Base-by-base conservation (phyloP, 345 rosid genomes). In the Aquilaria yunnanensis region DNA sequence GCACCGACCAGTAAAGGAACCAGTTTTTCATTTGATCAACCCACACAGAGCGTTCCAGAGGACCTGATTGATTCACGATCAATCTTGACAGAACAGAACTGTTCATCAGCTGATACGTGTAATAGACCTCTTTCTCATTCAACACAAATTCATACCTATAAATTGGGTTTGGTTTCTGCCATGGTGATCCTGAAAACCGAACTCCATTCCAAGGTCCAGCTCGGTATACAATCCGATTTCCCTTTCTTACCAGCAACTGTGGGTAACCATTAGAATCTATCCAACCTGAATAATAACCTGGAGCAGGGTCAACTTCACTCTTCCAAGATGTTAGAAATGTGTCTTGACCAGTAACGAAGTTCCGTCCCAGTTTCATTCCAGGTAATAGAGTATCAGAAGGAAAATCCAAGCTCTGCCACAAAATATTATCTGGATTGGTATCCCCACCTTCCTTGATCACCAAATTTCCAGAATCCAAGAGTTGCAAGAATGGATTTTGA, bases 401-500 rank as follows among this genome's bases (percentile, higher is more conserved):
- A 61, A 69, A 29, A 61, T 80, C 83, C 33, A 83, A 83, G 55
- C 85, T 78, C 65, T 80, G 78, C 88, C 85, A 80, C 6, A 83
- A 23, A 41, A 34, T 51, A 59, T 56, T 51, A 14, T 6, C 50
- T 1, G 13, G 30, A 14, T 29, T 49, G 32, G 6, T 34, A 3
- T 13, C 53, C 12, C 30, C 45, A 34, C 68, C 67, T 8, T 74
- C 77, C 53, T 57, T 74, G 1, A 80, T 54, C 14, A 80, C 71
- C 0, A 83, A 67, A 56, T 83, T 80, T 50, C 85, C 85, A 0
- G 81, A 41, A 3, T 74, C 81, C 54, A 78, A 43, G 51, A 83
- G 68, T 72, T 76, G 80, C 12, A 72, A 63, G 13, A 78, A 67
- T 32, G 77, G 81, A 53, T 51, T 53, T 33, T 23, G 51, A 14